Evolutionary conservation across 768 basidiomycete genomes (phyloP), one percentile per base, ranked within the genome.

Genomic region (Favolaschia claudopus): DNA sequence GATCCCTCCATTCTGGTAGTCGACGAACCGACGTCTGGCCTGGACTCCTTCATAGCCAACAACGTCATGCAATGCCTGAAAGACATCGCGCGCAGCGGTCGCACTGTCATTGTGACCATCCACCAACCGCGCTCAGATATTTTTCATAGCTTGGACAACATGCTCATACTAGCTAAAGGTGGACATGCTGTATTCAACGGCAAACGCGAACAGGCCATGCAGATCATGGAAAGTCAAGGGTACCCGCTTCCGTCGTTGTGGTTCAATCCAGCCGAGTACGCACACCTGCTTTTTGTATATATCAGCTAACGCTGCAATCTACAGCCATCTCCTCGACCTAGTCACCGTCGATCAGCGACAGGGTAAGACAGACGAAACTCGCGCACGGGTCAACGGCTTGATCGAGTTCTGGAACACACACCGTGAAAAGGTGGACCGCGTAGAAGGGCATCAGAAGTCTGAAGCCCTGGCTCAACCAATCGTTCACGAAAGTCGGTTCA

Each of bases 21-120:
- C 1, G 78, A 78, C n/a, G 64, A 65, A 31, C 64, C 64, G 8
- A 61, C 60, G 14, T 62, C 60, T 28, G 63, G 82, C 4, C 64
- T 83, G 25, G 82, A 83, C 66, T 69, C 77, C 0, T 77, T 75
- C 62, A 80, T 77, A 13, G 81, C 82, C 4, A 65, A 73, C 55
- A 80, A 76, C 64, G 77, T 82, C 9, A 80, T 82, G 77, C 67
- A 77, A 53, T 75, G 74, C 4, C 70, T 82, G 10, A 68, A 71
- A 32, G 72, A 74, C 34, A 77, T 80, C 37, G 77, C 77, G 4
- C 56, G 70, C 1, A 73, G 72, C 17, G 79, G 79, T 5, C 69
- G 79, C 17, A 81, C 79, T 7, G 79, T 78, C 38, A 77, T 79
- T 22, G 63, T 63, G 6, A 66, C 72, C 7, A 53, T 73, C n/a